Percentiles rank a stretch among this genome's conserved stretches.
Evolutionary conservation across 148 eudicot genomes (phyloP).

Genomic region (Oxyria digyna): DNA sequence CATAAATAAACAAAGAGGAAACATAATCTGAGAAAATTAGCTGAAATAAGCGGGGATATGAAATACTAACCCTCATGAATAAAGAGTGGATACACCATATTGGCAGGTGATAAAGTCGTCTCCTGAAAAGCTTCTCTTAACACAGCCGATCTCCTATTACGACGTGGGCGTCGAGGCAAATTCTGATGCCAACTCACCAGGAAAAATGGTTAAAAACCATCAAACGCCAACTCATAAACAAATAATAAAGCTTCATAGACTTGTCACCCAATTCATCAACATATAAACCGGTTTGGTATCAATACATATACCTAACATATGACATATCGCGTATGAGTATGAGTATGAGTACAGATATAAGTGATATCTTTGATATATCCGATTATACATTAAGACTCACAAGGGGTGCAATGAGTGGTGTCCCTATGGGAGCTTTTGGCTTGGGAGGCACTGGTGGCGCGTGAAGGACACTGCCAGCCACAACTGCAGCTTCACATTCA

Average conservation of each 20-base stretch:
- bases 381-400: no score
- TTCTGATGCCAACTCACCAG: constrained; percentile 22
- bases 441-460: constrained; percentile 64
- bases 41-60: background rate
- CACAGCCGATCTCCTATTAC: constrained; percentile 59
- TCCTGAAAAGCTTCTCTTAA: constrained; percentile 82
- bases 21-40: background rate
- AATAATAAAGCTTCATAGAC: background rate
- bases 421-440: constrained; percentile 52
- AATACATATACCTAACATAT: no score
- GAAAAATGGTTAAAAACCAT: background rate
- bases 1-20: background rate
- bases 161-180: constrained; percentile 62
- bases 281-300: no score
- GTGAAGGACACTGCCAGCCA: constrained; percentile 60
- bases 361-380: no score
- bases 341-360: no score
- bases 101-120: constrained; percentile 68
- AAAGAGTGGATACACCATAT: constrained; percentile 86
- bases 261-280: background rate
- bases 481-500: constrained; percentile 87
- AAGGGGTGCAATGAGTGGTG: constrained; percentile 49
- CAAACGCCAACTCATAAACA: background rate
- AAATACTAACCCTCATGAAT: constrained; percentile 74
- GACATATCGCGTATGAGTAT: background rate